phyloP scores from a whole-genome alignment of 2,329 filamentous ascomycete species.

The Arthrobotrys pseudoclavata region DNA sequence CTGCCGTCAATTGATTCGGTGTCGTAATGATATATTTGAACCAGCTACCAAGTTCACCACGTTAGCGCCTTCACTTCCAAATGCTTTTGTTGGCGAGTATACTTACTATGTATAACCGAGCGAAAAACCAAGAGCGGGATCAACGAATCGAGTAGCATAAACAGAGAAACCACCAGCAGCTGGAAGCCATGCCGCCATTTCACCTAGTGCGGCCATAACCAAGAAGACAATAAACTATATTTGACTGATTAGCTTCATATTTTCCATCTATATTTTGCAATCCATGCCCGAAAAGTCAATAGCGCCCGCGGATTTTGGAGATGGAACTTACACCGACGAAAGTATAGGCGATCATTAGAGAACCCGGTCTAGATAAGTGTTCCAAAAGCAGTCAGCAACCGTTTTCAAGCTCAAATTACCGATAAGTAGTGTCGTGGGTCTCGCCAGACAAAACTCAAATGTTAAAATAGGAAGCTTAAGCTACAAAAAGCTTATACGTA shows the following conservation, averaged over 20 bases:
- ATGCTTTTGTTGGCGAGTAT: background rate
- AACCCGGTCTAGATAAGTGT: slow-evolving; percentile 63
- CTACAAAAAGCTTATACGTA: slow-evolving; percentile 64
- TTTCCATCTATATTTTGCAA: background rate
- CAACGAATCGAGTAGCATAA: slow-evolving; percentile 81
- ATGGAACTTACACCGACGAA: slow-evolving; percentile 65
- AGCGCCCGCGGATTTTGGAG: background rate
- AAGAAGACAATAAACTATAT: slow-evolving; percentile 56
- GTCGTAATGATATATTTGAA: slow-evolving; percentile 87
- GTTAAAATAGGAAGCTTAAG: slow-evolving; percentile 37
- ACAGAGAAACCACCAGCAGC: slow-evolving; percentile 81
- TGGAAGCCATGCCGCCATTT: slow-evolving; percentile 84
- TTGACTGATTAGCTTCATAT: slow-evolving; percentile 20
- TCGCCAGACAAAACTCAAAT: slow-evolving; percentile 19
- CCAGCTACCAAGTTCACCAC: slow-evolving; percentile 68
- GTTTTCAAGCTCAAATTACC: slow-evolving; percentile 12
- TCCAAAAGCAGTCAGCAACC: slow-evolving; percentile 43
- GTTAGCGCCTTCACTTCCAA: slow-evolving; percentile 1
- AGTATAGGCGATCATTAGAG: slow-evolving; percentile 67
- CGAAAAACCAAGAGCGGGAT: slow-evolving; percentile 79
- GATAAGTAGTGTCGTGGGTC: slow-evolving; percentile 9
- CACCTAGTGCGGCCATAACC: slow-evolving; percentile 64
- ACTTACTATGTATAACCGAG: slow-evolving; percentile 71
- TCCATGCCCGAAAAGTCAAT: background rate
- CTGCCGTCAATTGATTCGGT: slow-evolving; percentile 85